Percentiles rank a stretch among this genome's conserved stretches.
These are phyloP conservation scores for Candolleomyces eurysporus DNA, from an alignment of 768 basidiomycete species.

Conservation along the genomic window DNA sequence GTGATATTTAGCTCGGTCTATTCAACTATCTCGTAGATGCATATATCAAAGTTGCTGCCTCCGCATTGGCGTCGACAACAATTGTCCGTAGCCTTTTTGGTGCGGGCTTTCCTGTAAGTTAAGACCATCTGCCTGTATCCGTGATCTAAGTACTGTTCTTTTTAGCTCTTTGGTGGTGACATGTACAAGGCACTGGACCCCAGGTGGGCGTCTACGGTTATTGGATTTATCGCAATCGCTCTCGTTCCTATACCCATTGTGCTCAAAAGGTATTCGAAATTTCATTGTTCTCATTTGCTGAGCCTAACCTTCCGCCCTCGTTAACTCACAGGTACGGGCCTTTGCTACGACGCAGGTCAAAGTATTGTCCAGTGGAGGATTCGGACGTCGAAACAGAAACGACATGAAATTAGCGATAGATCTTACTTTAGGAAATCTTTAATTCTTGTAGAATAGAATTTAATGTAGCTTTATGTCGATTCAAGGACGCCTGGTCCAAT, in stretches of 20 bases:
- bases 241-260: conserved; percentile 55
- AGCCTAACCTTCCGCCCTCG: not conserved
- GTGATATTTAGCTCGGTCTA: conserved; percentile 40
- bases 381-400: not conserved
- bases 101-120: conserved; percentile 46
- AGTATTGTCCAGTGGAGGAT: conserved; percentile 32
- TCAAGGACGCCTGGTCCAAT: no score
- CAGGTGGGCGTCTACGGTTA: conserved; percentile 57
- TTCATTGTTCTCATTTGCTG: not conserved
- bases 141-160: no score
- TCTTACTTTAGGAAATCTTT: not conserved
- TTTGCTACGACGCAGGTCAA: conserved; percentile 39
- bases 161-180: conserved; percentile 50
- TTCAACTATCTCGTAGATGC: conserved; percentile 65
- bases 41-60: conserved; percentile 53
- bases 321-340: conserved; percentile 37
- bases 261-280: conserved; percentile 31
- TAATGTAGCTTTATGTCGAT: no score
- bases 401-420: not conserved
- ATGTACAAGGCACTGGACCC: conserved; percentile 52
- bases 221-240: conserved; percentile 49
- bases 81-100: conserved; percentile 54
- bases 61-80: conserved; percentile 53
- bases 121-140: not conserved
- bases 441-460: not conserved